Base-by-base conservation (phyloP, 2,329 filamentous ascomycete species). In the Tothia fuscella region DNA sequence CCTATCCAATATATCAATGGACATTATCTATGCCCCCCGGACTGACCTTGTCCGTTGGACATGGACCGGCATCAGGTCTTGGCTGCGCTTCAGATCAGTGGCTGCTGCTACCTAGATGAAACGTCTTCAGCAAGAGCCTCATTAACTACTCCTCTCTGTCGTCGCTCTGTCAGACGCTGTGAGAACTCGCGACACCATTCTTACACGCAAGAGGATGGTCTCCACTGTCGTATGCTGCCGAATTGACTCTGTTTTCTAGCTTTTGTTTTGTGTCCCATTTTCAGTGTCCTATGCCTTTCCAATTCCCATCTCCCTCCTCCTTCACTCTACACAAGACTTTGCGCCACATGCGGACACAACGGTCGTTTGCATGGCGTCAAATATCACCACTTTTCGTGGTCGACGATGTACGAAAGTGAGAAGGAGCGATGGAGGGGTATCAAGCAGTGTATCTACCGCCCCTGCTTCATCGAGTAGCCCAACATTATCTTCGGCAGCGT, bases 351-450 rank as follows among this genome's bases (percentile, higher is more conserved):
- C 38, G 16, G 25, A 30, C 26, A 22, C 20, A 5, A 24, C 37
- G 26, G 26, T 12, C 38, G 38, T 13, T 40, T 40, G 38, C 26
- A 40, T 40, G 38, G 38, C 29, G n/a, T 32, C 38, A 9, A 43
- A 43, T 26, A n/a, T 43, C 4, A 38, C 33, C 22, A 21, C 32
- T 10, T 36, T 43, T 21, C 34, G 6, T 13, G 41, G 41, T 14
- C 41, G 41, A 26, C 29, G 29, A 19, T 43, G 41, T 26, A 38
- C 33, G 20, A 43, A 26, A 26, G 41, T 43, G 22, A 36, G 28
- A 28, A 43, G 41, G 25, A 38, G 1, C 24, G 31, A 20, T 24
- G 25, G 32, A n/a, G 39, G 13, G 12, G 10, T 31, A 20, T 17
- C 19, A 33, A 14, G 9, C 35, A n/a, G n/a, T n/a, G n/a, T n/a